Base-by-base conservation (phyloP, 1,139 yeast species). In the Sugiyamaella paludigena region DNA sequence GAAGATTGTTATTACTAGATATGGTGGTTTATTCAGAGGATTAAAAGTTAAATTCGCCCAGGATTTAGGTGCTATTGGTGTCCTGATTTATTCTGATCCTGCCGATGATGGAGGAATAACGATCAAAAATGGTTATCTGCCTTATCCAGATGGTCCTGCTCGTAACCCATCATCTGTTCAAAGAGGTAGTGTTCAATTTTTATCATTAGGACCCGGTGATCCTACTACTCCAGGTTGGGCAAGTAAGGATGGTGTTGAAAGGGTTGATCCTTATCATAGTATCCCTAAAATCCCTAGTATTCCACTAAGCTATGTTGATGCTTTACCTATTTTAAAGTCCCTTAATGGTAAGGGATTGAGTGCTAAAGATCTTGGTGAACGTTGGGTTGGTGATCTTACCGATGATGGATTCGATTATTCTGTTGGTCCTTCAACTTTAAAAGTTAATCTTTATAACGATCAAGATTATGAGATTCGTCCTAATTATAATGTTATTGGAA, bases 171-270 rank as follows among this genome's bases (percentile, higher is more conserved):
- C 83, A 12, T 68, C 82, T 29, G 85, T 86, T 35, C 92, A 87
- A 71, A 76, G 96, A 62, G 96, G 96, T 1, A 82, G 91, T 51
- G 92, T 84, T 2, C 87, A 83, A 66, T 88, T 83, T 62, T 71
- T 88, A 47, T 85, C 95, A 1, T 78, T 77, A 41, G 71, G 75
- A 4, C 95, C 96, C 1, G 96, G 96, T 43, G 96, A 89, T 63
- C 96, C 96, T 36, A 81, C 95, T 2, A 84, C 95, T 2, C 95
- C 95, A 16, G 92, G 92, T 0, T 82, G 80, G 59, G 82, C 94
- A 4, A 81, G 88, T 37, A 82, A 79, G 53, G 41, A 34, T 6
- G 82, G 69, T 2, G 76, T 76, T 16, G 65, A 71, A 30, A 70
- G 84, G 48, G 59, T 64, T 7, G 80, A 75, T 50, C 84, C 85